Evolutionary conservation across 148 eudicot species (phyloP), one percentile per base, ranked within the genome.

Genomic region (Agrostemma githago): DNA sequence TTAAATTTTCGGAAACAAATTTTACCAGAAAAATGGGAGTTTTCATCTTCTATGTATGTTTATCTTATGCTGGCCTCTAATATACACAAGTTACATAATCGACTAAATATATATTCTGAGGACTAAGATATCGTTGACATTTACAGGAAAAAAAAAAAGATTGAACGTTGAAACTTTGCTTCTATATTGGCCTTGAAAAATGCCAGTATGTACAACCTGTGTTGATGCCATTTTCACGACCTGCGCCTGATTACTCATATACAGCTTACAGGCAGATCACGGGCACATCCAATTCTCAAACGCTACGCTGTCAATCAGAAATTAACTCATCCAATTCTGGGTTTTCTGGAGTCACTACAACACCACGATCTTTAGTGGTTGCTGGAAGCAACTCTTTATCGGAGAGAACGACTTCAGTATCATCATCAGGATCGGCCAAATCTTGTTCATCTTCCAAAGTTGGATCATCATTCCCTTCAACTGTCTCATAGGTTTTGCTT

Each of bases 361-460:
- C 57, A 39, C 65, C 62, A 54, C 62, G 66, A 62, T 76, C 79
- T 4, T 48, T 73, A 21, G 70, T 79, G 51, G 39, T 68, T 42
- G 62, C 48, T 17, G n/a, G 71, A 65, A 62, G 40, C 56, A 72
- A 37, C 21, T 56, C 79, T 67, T 64, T 74, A 34, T 71, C 75
- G 34, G 37, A 44, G 63, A 72, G 60, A 12, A 38, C 72, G 69
- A 73, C 46, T 71, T 72, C 82, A 57, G 0, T 72, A 54, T 85
- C 87, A 17, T 86, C 80, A 11, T 83, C 88, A 46, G 46, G 44
- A 67, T 86, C 83, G 11, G 69, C 62, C 74, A 73, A 71, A 63
- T 86, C 86, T 59, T 79, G 85, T n/a, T 88, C 88, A 26, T 87
- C 86, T 58, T 84, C 88, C 3, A 40, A 41, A 76, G 4, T 66